Evolutionary conservation across 768 basidiomycete genomes (phyloP).

Genomic region (Tephrocybe sp.): DNA sequence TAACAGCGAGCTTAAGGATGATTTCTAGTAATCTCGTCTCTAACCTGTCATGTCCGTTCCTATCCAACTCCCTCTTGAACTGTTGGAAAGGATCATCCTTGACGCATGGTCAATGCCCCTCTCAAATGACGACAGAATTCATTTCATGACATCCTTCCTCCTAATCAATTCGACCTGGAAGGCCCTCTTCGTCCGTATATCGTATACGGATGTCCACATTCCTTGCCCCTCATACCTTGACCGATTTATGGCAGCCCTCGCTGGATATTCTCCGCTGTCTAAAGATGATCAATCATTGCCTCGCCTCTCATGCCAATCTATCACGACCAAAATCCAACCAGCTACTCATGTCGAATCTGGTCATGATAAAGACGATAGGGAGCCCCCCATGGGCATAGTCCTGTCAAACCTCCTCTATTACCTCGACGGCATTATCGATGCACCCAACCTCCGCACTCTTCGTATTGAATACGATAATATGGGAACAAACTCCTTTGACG

Average conservation of each 20-base stretch:
- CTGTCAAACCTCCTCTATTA: constrained; percentile 21
- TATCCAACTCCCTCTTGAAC: constrained; percentile 4
- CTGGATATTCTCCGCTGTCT: constrained; percentile 5
- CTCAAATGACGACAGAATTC: constrained; percentile 25
- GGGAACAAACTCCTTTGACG: constrained; percentile 8
- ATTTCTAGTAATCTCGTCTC: too few species aligned
- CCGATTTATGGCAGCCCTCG: constrained; percentile 11
- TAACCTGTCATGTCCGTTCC: not conserved
- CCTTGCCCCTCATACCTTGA: constrained; percentile 23
- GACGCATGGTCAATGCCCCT: constrained; percentile 29
- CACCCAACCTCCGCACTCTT: constrained; percentile 21
- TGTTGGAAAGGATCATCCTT: constrained; percentile 23
- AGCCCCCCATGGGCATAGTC: constrained; percentile 15
- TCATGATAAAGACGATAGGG: not conserved
- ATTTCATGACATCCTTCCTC: constrained; percentile 27
- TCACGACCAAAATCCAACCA: constrained; percentile 13
- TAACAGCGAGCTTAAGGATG: too few species aligned
- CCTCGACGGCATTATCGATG: constrained; percentile 14
- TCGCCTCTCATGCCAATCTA: constrained; percentile 4
- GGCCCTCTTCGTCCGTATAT: constrained; percentile 26
- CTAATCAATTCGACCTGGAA: constrained; percentile 29
- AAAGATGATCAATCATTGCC: constrained; percentile 2
- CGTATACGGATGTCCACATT: constrained; percentile 31
- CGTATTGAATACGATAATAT: constrained; percentile 19
- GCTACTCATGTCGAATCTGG: not conserved